A percentile compares a stretch with the other conserved stretches of the same genome.
Conservation (phyloP, 2,329 filamentous ascomycete genomes). For the Chaetoscypha palmicola region DNA sequence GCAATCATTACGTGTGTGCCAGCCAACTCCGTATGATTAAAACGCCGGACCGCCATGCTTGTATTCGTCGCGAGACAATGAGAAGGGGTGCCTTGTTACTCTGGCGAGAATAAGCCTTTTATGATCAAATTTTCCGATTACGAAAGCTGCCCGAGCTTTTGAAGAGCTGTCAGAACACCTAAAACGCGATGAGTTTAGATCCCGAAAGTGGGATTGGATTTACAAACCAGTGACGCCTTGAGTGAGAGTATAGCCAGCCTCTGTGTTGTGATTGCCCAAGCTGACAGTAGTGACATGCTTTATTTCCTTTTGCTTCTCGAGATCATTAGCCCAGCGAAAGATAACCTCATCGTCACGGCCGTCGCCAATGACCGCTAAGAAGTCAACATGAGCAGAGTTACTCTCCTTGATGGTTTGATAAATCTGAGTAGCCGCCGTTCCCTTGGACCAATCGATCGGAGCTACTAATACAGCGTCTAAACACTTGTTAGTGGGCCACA, state of each 20-base stretch:
- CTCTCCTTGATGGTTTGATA: conserved; percentile 49
- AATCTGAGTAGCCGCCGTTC: conserved; percentile 69
- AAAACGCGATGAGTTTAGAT: not conserved
- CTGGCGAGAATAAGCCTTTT: not conserved
- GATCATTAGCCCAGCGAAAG: conserved; percentile 85
- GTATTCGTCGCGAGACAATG: not conserved
- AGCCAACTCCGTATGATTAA: no score
- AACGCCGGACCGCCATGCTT: no score
- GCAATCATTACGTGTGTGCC: no score
- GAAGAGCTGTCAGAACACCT: conserved; percentile 47
- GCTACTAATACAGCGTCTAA: conserved; percentile 70
- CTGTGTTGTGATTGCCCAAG: conserved; percentile 78
- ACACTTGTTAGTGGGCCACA: conserved; percentile 4
- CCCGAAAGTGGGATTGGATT: not conserved
- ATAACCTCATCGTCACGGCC: conserved; percentile 90
- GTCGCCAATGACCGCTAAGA: conserved; percentile 83
- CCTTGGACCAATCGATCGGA: conserved; percentile 80
- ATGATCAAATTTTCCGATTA: conserved; percentile 3
- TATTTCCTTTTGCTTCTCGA: conserved; percentile 52
- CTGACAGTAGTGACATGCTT: conserved; percentile 77
- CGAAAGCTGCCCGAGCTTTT: conserved; percentile 38
- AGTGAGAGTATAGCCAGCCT: conserved; percentile 76
- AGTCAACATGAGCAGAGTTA: conserved; percentile 54
- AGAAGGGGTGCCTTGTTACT: not conserved
- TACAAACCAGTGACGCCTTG: conserved; percentile 79